phyloP scores from a whole-genome alignment of 1,284 basidiomycete genomes.

The Anthracocystis walkeri region DNA sequence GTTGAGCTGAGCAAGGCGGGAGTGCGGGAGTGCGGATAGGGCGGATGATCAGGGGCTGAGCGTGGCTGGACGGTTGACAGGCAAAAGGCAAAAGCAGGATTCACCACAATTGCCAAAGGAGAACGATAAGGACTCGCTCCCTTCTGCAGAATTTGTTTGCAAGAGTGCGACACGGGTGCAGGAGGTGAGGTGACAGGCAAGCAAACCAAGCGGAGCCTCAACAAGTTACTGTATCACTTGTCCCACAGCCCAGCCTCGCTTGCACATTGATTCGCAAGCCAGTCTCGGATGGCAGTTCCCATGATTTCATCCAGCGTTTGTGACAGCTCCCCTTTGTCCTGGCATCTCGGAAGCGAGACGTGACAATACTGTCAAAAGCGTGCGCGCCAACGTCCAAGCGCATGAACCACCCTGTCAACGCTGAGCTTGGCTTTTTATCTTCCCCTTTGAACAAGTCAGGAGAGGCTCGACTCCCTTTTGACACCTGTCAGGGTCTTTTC shows the following conservation, averaged over 20 bases:
- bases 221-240: background rate
- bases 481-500: no score
- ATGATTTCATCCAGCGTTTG: background rate
- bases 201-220: constrained; percentile 2
- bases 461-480: no score
- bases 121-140: background rate
- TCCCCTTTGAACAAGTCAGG: no score
- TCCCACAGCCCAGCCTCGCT: constrained; percentile 1
- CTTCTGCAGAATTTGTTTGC: background rate
- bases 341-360: background rate
- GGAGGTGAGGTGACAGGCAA: background rate
- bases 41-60: background rate
- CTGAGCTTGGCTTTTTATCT: no score
- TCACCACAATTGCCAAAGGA: background rate
- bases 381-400: background rate
- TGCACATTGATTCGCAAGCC: background rate
- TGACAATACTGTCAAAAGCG: background rate
- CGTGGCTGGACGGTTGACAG: constrained; percentile 11
- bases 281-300: background rate
- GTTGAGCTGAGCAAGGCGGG: no score
- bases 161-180: background rate
- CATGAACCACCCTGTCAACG: background rate
- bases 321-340: background rate
- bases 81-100: background rate
- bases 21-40: background rate